These are phyloP conservation scores for Cyclostephanos tholiformis DNA, from an alignment of 108 stramenopile genomes.

Conservation along the genomic window DNA sequence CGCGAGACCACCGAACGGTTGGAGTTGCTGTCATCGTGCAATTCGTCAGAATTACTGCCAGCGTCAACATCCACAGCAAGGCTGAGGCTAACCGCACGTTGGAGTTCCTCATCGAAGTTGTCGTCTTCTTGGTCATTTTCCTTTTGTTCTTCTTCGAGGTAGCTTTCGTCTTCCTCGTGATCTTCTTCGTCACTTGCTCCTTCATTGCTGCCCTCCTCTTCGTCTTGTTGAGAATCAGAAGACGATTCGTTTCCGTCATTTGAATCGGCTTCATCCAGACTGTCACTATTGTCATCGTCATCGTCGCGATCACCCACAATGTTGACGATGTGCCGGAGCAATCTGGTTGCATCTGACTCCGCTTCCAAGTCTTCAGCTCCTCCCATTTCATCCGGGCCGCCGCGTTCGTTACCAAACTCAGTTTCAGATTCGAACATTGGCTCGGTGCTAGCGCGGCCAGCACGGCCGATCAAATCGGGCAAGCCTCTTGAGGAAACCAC, in stretches of 20 bases:
- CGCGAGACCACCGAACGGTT: constrained; percentile 26
- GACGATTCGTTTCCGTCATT: constrained; percentile 10
- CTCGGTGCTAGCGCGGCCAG: not conserved
- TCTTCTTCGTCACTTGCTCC: constrained; percentile 25
- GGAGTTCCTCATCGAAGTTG: constrained; percentile 17
- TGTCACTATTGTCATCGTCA: constrained; percentile 31
- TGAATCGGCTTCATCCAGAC: not conserved
- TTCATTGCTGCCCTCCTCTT: constrained; percentile 24
- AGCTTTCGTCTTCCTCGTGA: constrained; percentile 15
- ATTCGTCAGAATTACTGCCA: constrained; percentile 27
- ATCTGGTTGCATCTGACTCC: constrained; percentile 2
- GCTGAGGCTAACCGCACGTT: constrained; percentile 43
- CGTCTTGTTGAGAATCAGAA: constrained; percentile 16
- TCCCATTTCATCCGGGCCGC: not conserved
- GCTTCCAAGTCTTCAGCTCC: constrained; percentile 8
- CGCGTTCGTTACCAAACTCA: not conserved
- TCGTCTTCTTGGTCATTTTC: constrained; percentile 23
- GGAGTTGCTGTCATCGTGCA: constrained; percentile 17
- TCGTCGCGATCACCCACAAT: constrained; percentile 11
- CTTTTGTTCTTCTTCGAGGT: constrained; percentile 13
- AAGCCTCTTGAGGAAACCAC: not conserved
- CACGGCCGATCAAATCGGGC: not conserved
- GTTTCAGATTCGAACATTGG: not conserved
- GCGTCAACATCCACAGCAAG: constrained; percentile 29
- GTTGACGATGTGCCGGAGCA: not conserved